phyloP scores from a whole-genome alignment of 176 grass and related monocot species.

The Tillandsia fasciculata region DNA sequence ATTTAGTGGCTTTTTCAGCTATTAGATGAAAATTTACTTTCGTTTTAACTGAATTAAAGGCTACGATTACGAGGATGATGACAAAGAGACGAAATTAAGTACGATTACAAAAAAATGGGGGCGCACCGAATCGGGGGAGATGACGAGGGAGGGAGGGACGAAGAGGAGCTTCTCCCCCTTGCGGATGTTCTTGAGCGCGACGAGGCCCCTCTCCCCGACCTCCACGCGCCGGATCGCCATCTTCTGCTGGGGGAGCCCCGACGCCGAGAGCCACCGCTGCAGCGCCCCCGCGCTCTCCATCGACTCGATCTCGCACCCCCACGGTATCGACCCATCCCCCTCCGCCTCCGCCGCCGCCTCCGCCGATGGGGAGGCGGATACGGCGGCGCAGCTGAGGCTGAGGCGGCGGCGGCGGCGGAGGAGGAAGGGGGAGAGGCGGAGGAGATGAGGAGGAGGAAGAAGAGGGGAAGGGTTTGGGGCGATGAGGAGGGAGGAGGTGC shows the following conservation, averaged over 20 bases:
- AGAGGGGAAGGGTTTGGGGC: not conserved
- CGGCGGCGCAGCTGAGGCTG: conserved; percentile 5
- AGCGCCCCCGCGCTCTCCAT: conserved; percentile 69
- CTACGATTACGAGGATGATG: not conserved
- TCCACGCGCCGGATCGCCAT: conserved; percentile 63
- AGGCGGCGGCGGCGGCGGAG: not conserved
- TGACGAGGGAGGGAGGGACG: conserved; percentile 86
- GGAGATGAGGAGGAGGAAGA: not conserved
- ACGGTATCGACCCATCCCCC: conserved; percentile 26
- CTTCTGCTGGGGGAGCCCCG: conserved; percentile 65
- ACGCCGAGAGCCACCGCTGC: conserved; percentile 71
- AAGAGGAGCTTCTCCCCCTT: conserved; percentile 97
- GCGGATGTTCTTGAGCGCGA: conserved; percentile 77
- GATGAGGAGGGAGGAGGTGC: not conserved
- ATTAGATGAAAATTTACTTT: too few species aligned
- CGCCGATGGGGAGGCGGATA: conserved; percentile 26
- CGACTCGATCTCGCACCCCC: conserved; percentile 95
- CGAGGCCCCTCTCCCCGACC: conserved; percentile 83
- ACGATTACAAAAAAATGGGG: not conserved
- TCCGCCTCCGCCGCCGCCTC: conserved; percentile 22
- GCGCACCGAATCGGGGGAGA: conserved; percentile 65
- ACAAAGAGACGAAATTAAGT: not conserved
- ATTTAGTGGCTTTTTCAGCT: too few species aligned
- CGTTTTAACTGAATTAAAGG: too few species aligned
- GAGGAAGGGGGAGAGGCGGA: not conserved